Base-by-base conservation (phyloP, 1,284 basidiomycete species). In the Rhodofomes roseus region DNA sequence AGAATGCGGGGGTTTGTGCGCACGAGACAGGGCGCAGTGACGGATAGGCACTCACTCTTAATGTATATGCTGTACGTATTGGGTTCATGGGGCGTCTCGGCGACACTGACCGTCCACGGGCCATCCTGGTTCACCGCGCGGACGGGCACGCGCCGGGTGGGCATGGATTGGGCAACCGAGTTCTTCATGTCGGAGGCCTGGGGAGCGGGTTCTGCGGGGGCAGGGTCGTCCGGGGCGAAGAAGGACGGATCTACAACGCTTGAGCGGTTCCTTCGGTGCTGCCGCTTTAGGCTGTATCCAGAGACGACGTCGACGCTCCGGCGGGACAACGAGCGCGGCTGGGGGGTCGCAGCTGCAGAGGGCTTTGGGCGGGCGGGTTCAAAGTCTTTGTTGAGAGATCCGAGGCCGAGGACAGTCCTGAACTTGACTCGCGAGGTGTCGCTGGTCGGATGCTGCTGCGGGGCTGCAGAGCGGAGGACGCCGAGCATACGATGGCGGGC, bases 71-170 rank as follows among this genome's bases (percentile, higher is more conserved):
- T 77, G 70, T 76, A 80, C 36, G 74, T 74, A 56, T 66, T 66
- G 36, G 73, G 61, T 62, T 76, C 75, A 58, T 77, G 72, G 16
- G 76, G 76, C 25, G 74, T 77, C 69, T 81, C 80, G 36, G 81
- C 81, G 44, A 81, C 82, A 62, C 78, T 80, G 66, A 84, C 74
- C 54, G 76, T 73, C 82, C 82, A 84, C 6, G 76, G 80, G 2
- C 78, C 80, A 56, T 81, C 81, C 67, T 79, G 75, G 14, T 69
- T 72, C 43, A 76, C 76, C 36, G 74, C 63, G 53, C 70, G 67
- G 62, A 71, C 60, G 25, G 60, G 68, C 63, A 70, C 53, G 46
- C 73, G 60, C 56, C 69, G 67, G 25, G 64, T 61, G 34, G 68
- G 61, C 61, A 66, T 63, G 60, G 72, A 66, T 63, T 72, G 74